Conservation (phyloP, 768 basidiomycete species). For the Xanthoconium stramineum region DNA sequence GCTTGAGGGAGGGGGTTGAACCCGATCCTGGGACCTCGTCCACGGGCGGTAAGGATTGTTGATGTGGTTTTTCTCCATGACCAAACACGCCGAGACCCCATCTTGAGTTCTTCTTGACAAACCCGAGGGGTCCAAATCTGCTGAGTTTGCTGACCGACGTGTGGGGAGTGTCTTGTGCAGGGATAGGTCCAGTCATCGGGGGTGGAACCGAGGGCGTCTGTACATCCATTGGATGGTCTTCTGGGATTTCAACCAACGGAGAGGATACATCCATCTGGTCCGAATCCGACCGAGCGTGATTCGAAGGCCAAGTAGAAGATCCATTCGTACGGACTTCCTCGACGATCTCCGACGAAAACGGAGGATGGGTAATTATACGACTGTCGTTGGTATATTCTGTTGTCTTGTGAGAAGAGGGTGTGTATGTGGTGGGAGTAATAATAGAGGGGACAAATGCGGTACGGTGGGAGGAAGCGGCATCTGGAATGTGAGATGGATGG, state of each 20-base stretch:
- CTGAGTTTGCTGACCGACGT: conserved; percentile 50
- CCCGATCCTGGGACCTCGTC: conserved; percentile 62
- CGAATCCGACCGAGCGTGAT: conserved; percentile 30
- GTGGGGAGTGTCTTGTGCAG: conserved; percentile 38
- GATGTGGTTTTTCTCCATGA: conserved; percentile 62
- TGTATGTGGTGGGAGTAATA: conserved; percentile 28
- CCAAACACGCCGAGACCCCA: conserved; percentile 74
- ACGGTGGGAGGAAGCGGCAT: conserved; percentile 51
- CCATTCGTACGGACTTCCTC: conserved; percentile 29
- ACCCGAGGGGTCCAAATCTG: conserved; percentile 56
- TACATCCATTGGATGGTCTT: conserved; percentile 46
- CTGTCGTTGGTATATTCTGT: conserved; percentile 35
- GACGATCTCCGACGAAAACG: conserved; percentile 27
- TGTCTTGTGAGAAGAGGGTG: conserved; percentile 33
- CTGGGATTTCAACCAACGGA: conserved; percentile 45
- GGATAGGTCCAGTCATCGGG: conserved; percentile 33
- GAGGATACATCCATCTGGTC: conserved; percentile 57
- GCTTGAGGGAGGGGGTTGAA: conserved; percentile 68
- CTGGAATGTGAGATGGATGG: conserved; percentile 41
- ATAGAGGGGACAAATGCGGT: conserved; percentile 47
- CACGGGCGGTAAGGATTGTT: conserved; percentile 60
- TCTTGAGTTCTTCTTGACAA: conserved; percentile 67
- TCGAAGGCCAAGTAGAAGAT: conserved; percentile 25
- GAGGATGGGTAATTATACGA: conserved; percentile 34
- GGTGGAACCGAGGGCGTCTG: conserved; percentile 48